Evolutionary conservation across 257 asterid genomes (phyloP), one percentile per base, ranked within the genome.

Genomic region (Nemophila menziesii): DNA sequence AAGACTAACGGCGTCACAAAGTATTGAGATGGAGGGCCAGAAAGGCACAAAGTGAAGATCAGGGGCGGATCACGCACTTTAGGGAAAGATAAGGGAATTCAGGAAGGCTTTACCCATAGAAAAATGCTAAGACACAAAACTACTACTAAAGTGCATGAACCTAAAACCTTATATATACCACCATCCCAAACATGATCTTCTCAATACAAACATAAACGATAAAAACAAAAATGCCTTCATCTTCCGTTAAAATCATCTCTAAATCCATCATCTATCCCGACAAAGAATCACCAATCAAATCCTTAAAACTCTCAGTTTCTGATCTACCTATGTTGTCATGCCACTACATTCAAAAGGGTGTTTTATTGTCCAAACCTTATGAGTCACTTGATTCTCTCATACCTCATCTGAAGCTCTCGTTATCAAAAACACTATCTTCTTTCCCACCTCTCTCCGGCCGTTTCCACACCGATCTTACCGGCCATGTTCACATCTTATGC

Each of bases 291-390:
- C 18, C 61, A 59, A 18, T 64, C 9, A 52, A 38, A 2, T 58
- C 93, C 51, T 69, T 89, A 6, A 74, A 68, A 33, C 97, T 89
- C 74, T 89, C 97, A 29, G 95, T 84, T 0, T 89, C 97, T 33
- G 97, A 89, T 55, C 90, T 89, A 20, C 92, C 97, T 16, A 89
- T 89, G 97, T 86, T 89, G 42, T 89, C 97, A 1, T 80, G 93
- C 11, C 97, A 89, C 3, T 89, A 89, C 69, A 89, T 89, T 20
- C 97, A 89, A 36, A 89, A 89, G 46, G 97, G 97, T 1, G 90
- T 80, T 10, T 69, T 89, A 8, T 70, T 89, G 2, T 76, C 93
- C 0, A 46, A 56, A 12, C 77, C 82, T 0, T 61, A 69, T 22
- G 57, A 71, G 39, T 33, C 80, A 47, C n/a, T n/a, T n/a, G 26